phyloP scores from a whole-genome alignment of 176 grass and related monocot genomes.

The Phoenix dactylifera region DNA sequence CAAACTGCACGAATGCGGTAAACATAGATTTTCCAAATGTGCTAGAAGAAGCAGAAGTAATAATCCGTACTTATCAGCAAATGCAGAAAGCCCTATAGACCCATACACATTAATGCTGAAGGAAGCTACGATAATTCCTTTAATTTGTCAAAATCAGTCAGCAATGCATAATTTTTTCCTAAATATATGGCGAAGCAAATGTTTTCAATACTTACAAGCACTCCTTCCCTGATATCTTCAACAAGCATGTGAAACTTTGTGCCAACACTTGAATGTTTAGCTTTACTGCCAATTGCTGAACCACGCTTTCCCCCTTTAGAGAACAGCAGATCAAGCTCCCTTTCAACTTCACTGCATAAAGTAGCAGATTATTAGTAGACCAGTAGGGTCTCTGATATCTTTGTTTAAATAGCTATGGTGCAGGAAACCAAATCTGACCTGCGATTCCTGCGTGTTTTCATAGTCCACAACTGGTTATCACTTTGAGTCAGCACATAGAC shows the following conservation, averaged over 20 bases:
- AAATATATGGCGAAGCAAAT: not conserved
- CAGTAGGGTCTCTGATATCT: too few species aligned
- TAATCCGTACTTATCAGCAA: too few species aligned
- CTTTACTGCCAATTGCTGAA: constrained; percentile 49
- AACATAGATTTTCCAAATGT: too few species aligned
- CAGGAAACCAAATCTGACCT: constrained; percentile 32
- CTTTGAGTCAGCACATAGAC: constrained; percentile 88
- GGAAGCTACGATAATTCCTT: too few species aligned
- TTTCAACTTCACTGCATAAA: constrained; percentile 74
- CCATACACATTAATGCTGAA: too few species aligned
- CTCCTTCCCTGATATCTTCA: constrained; percentile 93
- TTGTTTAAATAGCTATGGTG: not conserved
- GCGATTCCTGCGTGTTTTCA: constrained; percentile 76
- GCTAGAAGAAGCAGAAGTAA: too few species aligned
- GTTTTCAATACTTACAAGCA: constrained; percentile 58
- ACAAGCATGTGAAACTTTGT: constrained; percentile 88
- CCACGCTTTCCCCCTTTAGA: constrained; percentile 40
- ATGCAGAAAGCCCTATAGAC: too few species aligned
- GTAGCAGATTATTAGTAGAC: not conserved
- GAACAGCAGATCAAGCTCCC: constrained; percentile 84
- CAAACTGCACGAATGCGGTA: too few species aligned
- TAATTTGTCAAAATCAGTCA: too few species aligned
- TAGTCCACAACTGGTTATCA: constrained; percentile 82
- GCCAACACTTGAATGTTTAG: constrained; percentile 42
- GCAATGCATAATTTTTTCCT: too few species aligned